Evolutionary conservation across 225 moss, liverwort and hornwort species (phyloP), one percentile per base, ranked within the genome.

Genomic region (Physcomitrium patens): DNA sequence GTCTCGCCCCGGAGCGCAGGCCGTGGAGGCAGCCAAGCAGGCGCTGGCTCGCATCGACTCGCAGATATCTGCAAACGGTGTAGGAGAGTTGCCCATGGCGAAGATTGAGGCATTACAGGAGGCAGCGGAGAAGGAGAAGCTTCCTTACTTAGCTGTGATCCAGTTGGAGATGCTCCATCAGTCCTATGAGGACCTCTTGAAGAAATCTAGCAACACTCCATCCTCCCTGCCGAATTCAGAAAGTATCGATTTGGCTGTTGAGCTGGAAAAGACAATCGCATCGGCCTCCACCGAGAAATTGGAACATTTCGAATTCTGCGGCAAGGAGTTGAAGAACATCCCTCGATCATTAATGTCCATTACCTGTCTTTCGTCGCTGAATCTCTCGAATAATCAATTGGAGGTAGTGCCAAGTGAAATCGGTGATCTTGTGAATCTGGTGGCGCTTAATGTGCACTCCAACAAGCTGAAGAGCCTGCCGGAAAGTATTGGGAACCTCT

Each of bases 121-220:
- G 68, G 69, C 69, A 16, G 86, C 87, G 31, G 94, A 89, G 72
- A 83, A 76, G 55, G 89, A 90, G 84, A 99, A 94, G 80, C 48
- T 86, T 60, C 93, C 87, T 12, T 89, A 82, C 81, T 72, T 68
- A 77, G 85, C 94, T 17, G 83, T 93, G 63, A 85, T 95, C 41
- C 90, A 91, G 81, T 79, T 94, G 70, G 93, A 99, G 70, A 87
- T 86, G 19, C 67, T 90, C 31, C 97, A 93, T 56, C 82, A 90
- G 67, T 71, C 76, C 10, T 90, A 90, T 42, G 90, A 93, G 83
- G 86, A 87, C 17, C 70, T 80, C 47, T 54, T 58, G 56, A 72
- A 51, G 71, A 59, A 70, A 2, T 24, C 64, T 37, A 37, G 31
- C 20, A 20, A 72, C 7, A 37, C 44, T 50, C 45, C 24, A 18